These are phyloP conservation scores for Phytophthora sansomeana DNA, from an alignment of 352 stramenopile genomes.

Conservation along the genomic window DNA sequence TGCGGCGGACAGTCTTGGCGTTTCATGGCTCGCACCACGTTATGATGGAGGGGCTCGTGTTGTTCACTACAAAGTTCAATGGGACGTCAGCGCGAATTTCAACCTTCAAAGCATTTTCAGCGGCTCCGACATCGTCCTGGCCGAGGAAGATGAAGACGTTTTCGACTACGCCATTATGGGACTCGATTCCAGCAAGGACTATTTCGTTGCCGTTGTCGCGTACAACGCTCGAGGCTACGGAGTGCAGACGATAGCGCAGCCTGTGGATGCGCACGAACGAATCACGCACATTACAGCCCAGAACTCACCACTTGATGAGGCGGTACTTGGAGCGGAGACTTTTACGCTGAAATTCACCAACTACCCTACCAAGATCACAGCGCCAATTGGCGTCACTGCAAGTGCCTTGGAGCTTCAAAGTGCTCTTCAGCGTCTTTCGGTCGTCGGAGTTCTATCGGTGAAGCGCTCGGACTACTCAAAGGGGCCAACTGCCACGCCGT, in stretches of 20 bases:
- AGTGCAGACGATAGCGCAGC: constrained; percentile 47
- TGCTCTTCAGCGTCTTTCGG: constrained; percentile 56
- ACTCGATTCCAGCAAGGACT: constrained; percentile 54
- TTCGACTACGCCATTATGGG: constrained; percentile 52
- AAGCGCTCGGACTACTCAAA: constrained; percentile 69
- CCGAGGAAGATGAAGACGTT: background rate
- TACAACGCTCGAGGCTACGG: constrained; percentile 86
- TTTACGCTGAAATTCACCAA: constrained; percentile 71
- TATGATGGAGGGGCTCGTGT: constrained; percentile 78
- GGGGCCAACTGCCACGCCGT: constrained; percentile 42
- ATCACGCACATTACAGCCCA: constrained; percentile 56
- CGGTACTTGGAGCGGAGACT: constrained; percentile 43
- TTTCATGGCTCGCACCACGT: constrained; percentile 82
- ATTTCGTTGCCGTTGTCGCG: constrained; percentile 86
- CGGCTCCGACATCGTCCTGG: constrained; percentile 51
- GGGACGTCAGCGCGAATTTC: constrained; percentile 90
- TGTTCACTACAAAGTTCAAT: constrained; percentile 94
- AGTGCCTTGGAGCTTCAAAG: constrained; percentile 58
- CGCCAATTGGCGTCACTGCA: constrained; percentile 55
- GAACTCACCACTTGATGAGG: constrained; percentile 39
- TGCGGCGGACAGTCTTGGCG: constrained; percentile 42
- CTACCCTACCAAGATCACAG: constrained; percentile 46
- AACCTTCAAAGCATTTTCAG: constrained; percentile 73
- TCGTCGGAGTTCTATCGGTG: constrained; percentile 67
- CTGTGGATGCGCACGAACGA: constrained; percentile 60